These are phyloP conservation scores for Chenopodium berlandieri DNA, from an alignment of 148 eudicot genomes.

Conservation along the genomic window DNA sequence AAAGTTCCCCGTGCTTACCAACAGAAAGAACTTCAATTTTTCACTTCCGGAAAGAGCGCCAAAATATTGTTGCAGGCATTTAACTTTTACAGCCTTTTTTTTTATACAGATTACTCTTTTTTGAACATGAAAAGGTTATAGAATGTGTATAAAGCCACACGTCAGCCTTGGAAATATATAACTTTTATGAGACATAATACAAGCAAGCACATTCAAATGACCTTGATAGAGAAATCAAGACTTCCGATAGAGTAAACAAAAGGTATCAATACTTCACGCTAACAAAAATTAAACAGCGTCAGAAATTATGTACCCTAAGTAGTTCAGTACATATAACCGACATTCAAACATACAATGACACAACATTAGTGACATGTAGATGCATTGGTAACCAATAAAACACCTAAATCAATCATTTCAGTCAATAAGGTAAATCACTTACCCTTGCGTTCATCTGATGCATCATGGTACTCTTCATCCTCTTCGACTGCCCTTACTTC, in stretches of 20 bases:
- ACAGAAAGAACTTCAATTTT: neutral
- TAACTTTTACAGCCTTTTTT: no score
- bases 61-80: neutral
- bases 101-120: neutral
- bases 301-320: neutral
- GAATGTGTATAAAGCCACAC: neutral
- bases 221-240: neutral
- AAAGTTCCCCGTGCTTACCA: neutral
- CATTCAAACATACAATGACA: neutral
- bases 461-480: slow-evolving; percentile 67
- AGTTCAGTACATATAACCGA: neutral
- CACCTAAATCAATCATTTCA: neutral
- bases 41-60: neutral
- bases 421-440: neutral
- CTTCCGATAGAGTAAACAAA: neutral
- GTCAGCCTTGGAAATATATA: neutral
- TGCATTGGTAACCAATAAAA: neutral
- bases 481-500: slow-evolving; percentile 41
- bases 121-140: neutral
- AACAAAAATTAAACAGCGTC: neutral
- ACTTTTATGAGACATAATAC: no score
- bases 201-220: neutral
- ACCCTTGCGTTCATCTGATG: slow-evolving; percentile 70
- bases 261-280: neutral
- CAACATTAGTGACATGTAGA: neutral